A percentile compares a stretch with the other conserved stretches of the same genome.
Conservation (phyloP, 2,329 filamentous ascomycete species). For the Cladobotryum protrusum region DNA sequence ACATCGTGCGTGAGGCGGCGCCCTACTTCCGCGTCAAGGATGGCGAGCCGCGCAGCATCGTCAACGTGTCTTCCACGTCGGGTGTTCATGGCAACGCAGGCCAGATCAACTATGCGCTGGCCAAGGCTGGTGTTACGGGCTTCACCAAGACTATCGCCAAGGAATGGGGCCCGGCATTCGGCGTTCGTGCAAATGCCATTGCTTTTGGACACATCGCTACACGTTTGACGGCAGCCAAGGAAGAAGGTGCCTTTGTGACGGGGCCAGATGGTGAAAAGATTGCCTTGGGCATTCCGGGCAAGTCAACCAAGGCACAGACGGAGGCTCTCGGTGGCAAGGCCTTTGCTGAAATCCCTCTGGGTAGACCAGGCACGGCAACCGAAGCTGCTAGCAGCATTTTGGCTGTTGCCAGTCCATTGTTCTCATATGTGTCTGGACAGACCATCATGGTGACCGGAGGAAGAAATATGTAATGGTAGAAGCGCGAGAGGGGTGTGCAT, state of each 20-base stretch:
- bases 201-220: conserved; percentile 81
- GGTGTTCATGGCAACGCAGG: conserved; percentile 83
- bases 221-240: conserved; percentile 75
- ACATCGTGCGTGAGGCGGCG: conserved; percentile 70
- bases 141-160: conserved; percentile 87
- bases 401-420: conserved; percentile 73
- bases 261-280: conserved; percentile 72
- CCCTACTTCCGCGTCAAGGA: conserved; percentile 86
- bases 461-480: conserved; percentile 45
- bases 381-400: conserved; percentile 75
- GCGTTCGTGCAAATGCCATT: conserved; percentile 75
- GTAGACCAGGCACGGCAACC: conserved; percentile 68
- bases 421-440: conserved; percentile 81
- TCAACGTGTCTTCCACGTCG: conserved; percentile 79
- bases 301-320: conserved; percentile 37
- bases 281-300: conserved; percentile 64
- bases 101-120: conserved; percentile 83
- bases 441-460: conserved; percentile 83
- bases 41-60: conserved; percentile 67
- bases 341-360: conserved; percentile 68
- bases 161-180: conserved; percentile 81
- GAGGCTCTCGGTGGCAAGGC: conserved; percentile 32
- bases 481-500: neutral
- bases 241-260: conserved; percentile 71
- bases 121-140: conserved; percentile 77